Conservation (phyloP, 352 stramenopile species). For the Elongisporangium anandrum region DNA sequence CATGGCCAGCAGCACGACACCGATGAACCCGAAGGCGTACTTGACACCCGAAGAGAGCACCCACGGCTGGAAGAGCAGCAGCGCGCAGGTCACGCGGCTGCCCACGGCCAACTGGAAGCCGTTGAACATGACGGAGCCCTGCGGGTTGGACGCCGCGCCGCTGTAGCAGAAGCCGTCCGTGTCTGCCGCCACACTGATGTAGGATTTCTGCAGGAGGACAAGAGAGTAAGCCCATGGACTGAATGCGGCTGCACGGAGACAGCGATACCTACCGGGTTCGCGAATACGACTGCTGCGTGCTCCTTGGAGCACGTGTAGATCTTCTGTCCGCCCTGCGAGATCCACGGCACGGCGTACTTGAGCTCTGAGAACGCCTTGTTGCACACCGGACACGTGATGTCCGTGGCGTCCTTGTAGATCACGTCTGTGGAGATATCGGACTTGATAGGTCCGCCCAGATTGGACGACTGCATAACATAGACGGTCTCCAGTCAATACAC, state of each 20-base stretch:
- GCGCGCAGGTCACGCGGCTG: slow-evolving; percentile 47
- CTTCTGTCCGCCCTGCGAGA: slow-evolving; percentile 61
- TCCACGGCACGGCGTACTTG: slow-evolving; percentile 73
- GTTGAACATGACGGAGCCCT: slow-evolving; percentile 82
- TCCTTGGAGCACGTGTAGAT: slow-evolving; percentile 72
- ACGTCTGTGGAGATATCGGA: slow-evolving; percentile 58
- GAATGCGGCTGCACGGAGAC: not conserved
- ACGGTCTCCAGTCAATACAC: not conserved
- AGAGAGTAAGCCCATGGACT: not conserved
- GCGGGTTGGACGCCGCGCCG: slow-evolving; percentile 24
- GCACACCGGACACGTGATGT: slow-evolving; percentile 61
- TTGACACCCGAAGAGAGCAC: slow-evolving; percentile 58
- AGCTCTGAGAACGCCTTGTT: slow-evolving; percentile 49
- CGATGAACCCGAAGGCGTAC: slow-evolving; percentile 75
- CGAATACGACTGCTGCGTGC: slow-evolving; percentile 47
- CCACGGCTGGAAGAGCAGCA: slow-evolving; percentile 82
- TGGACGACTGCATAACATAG: slow-evolving; percentile 12
- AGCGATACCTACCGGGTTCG: slow-evolving; percentile 24
- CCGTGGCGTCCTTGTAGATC: slow-evolving; percentile 59
- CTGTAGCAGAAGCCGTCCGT: slow-evolving; percentile 52
- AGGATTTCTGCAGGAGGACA: slow-evolving; percentile 5
- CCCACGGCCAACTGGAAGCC: slow-evolving; percentile 72
- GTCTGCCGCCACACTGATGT: slow-evolving; percentile 25
- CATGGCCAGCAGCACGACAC: slow-evolving; percentile 59
- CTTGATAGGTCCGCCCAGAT: slow-evolving; percentile 35